phyloP scores from a whole-genome alignment of 192 early-diverging fungal species.

The Mortierella antarctica region DNA sequence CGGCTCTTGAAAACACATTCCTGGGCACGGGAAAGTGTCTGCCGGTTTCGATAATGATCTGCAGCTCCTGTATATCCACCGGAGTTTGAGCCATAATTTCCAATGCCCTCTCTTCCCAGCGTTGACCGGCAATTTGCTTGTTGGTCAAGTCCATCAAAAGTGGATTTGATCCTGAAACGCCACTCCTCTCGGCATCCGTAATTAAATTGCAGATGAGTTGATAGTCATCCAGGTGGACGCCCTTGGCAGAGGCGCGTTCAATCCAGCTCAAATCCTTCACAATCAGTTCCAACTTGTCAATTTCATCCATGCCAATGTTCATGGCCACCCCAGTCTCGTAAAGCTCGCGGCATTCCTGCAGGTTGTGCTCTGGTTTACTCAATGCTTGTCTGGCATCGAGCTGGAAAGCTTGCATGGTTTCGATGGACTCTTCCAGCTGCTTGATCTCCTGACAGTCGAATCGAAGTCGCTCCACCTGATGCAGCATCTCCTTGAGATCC shows the following conservation, averaged over 20 bases:
- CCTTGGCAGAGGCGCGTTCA: constrained; percentile 25
- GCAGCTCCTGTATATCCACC: constrained; percentile 48
- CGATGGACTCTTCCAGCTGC: constrained; percentile 51
- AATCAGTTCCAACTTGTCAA: constrained; percentile 59
- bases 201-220: constrained; percentile 40
- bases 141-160: constrained; percentile 41
- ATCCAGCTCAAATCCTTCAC: constrained; percentile 61
- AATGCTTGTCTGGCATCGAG: constrained; percentile 41
- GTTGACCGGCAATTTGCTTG: constrained; percentile 23
- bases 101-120: constrained; percentile 36
- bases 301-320: constrained; percentile 50
- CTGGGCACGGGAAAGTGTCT: constrained; percentile 31
- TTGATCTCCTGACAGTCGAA: constrained; percentile 57
- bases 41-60: constrained; percentile 39
- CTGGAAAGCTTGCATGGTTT: constrained; percentile 32
- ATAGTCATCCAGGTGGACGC: constrained; percentile 30
- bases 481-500: constrained; percentile 47
- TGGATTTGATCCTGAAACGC: constrained; percentile 45
- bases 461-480: constrained; percentile 32
- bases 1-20: constrained; percentile 30
- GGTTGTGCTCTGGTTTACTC: constrained; percentile 26
- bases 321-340: constrained; percentile 42
- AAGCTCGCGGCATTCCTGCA: constrained; percentile 47
- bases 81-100: constrained; percentile 27
- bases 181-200: constrained; percentile 45